Conservation (phyloP, 1,139 yeast species). For the Diutina sp. region DNA sequence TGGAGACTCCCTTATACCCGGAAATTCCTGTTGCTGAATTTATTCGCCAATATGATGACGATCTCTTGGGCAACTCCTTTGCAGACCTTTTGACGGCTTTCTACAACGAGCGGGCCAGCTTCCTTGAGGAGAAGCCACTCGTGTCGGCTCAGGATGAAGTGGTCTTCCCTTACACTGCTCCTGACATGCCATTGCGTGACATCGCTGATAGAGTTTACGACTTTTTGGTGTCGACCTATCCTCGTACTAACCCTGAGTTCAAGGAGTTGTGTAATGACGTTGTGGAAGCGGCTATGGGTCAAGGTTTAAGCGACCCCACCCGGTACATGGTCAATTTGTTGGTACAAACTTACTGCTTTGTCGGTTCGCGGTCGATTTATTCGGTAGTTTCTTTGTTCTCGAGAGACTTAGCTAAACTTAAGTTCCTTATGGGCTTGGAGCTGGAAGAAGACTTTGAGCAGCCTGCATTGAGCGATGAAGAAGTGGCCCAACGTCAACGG, state of each 20-base stretch:
- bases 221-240: constrained; percentile 26
- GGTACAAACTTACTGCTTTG: constrained; percentile 62
- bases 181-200: constrained; percentile 25
- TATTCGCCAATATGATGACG: constrained; percentile 22
- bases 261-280: constrained; percentile 20
- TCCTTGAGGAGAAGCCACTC: constrained; percentile 13
- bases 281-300: constrained; percentile 10
- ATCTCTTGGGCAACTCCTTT: constrained; percentile 23
- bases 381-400: constrained; percentile 67
- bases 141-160: constrained; percentile 30
- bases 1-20: constrained; percentile 31
- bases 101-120: constrained; percentile 18
- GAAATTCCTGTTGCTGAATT: constrained; percentile 11
- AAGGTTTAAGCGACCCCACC: constrained; percentile 23
- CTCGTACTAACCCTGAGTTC: constrained; percentile 27
- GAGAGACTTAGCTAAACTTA: constrained; percentile 41
- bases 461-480: constrained; percentile 15
- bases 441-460: constrained; percentile 16
- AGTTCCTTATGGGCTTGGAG: constrained; percentile 23
- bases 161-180: constrained; percentile 22
- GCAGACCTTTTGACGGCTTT: constrained; percentile 9
- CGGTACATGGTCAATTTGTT: constrained; percentile 46
- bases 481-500: constrained; percentile 13
- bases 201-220: constrained; percentile 27
- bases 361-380: constrained; percentile 83